Evolutionary conservation across 2,329 filamentous ascomycete species (phyloP), one percentile per base, ranked within the genome.

Genomic region (Alternaria sp.): DNA sequence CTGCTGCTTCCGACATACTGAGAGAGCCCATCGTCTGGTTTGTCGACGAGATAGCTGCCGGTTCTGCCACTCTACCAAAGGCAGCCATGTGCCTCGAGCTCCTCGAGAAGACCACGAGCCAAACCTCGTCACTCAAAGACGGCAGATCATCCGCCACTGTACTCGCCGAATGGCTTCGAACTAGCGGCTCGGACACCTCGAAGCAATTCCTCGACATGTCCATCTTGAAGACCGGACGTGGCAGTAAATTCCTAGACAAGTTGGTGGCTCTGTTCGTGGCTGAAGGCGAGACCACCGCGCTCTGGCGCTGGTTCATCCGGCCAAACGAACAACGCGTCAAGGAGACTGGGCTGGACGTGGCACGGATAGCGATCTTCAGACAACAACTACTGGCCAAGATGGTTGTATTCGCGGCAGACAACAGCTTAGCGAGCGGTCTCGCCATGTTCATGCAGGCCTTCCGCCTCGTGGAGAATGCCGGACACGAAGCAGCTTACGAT

Each of bases 21-120:
- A 73, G 72, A 43, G 77, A 83, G 51, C 82, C 83, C 0, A 67
- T 83, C 28, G 61, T 68, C 12, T 77, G 83, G 68, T 81, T 84
- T 32, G 70, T 82, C 40, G 72, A 80, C 26, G 78, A 81, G 49
- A 75, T 81, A 12, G 74, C 78, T 3, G 64, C 73, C 11, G 81
- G 81, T 13, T 70, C 73, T 6, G 81, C 81, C 19, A 78, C 75
- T 12, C 59, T 82, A 3, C 62, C 72, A 7, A 80, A 81, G 28
- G 81, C 81, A 6, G 65, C 65, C 47, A 63, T 81, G 13, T 83
- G 81, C 59, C 65, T 83, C 7, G 66, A 77, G 3, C 65, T 76
- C 12, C 76, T 81, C 47, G 68, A 69, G 13, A 70, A 47, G 57
- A 67, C 60, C 9, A 55, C 67, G 9, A 43, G 53, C 7, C 45